A percentile compares a stretch with the other conserved stretches of the same genome.
Conservation (phyloP, 116 monocot species). For the Thalassia testudinum region DNA sequence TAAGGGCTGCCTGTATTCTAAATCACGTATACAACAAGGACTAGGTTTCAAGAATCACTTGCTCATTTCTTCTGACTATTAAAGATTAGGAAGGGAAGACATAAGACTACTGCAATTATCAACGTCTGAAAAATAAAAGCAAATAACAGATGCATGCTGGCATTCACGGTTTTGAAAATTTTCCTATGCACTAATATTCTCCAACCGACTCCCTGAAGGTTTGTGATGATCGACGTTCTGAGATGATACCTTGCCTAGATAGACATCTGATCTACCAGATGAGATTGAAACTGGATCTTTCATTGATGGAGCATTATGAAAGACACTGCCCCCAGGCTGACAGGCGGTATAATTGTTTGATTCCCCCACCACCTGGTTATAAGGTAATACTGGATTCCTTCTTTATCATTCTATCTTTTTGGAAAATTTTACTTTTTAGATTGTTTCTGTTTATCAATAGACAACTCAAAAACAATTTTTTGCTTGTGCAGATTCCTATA, state of each 20-base stretch:
- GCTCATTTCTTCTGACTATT: too few relatives aligned
- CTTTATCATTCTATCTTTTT: not conserved
- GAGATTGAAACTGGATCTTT: slow-evolving; percentile 47
- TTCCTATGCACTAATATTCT: too few relatives aligned
- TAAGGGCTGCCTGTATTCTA: too few relatives aligned
- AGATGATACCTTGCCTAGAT: slow-evolving; percentile 90
- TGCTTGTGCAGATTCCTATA: slow-evolving; percentile 40
- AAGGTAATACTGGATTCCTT: slow-evolving; percentile 21
- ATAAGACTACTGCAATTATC: not conserved
- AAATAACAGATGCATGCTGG: too few relatives aligned
- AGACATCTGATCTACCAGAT: slow-evolving; percentile 65
- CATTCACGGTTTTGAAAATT: too few relatives aligned
- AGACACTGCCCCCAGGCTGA: slow-evolving; percentile 56
- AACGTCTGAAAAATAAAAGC: not conserved
- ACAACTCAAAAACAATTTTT: not conserved
- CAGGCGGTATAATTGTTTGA: slow-evolving; percentile 67
- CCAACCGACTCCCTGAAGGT: too few relatives aligned
- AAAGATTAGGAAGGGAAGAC: too few relatives aligned
- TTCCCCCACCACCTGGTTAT: slow-evolving; percentile 69
- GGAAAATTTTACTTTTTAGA: not conserved
- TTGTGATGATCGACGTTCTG: slow-evolving; percentile 56
- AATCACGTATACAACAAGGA: too few relatives aligned
- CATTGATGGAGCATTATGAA: slow-evolving; percentile 93
- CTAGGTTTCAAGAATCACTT: too few relatives aligned
- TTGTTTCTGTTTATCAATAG: not conserved